These are phyloP conservation scores for Penicillium silybi DNA, from an alignment of 495 filamentous ascomycete genomes.

Conservation along the genomic window DNA sequence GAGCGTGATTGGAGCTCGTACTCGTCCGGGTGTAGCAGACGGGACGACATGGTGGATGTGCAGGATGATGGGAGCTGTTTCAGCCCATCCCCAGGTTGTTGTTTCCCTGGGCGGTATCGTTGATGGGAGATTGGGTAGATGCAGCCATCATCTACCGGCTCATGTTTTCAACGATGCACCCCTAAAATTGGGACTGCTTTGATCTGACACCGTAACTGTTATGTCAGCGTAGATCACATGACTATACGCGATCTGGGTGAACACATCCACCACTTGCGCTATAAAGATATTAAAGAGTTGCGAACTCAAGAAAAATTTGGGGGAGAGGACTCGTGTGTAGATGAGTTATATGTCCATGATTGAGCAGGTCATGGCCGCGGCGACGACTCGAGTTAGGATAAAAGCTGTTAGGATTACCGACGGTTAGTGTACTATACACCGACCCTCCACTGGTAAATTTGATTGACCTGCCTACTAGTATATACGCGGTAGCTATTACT, in stretches of 20 bases:
- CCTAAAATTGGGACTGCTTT: background rate
- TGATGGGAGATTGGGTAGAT: background rate
- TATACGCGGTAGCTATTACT: too few species aligned
- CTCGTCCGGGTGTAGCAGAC: slow-evolving; percentile 42
- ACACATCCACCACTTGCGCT: too few species aligned
- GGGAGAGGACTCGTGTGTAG: too few species aligned
- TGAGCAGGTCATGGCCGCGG: too few species aligned
- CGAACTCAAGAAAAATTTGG: too few species aligned
- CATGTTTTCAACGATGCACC: background rate
- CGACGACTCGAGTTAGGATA: too few species aligned
- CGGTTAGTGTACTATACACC: too few species aligned
- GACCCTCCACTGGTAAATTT: too few species aligned
- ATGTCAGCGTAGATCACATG: background rate
- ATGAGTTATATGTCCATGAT: too few species aligned
- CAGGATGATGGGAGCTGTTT: background rate
- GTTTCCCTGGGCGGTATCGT: background rate
- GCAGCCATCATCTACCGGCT: background rate
- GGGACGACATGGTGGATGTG: slow-evolving; percentile 34
- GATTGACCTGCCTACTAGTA: too few species aligned
- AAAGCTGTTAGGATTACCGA: too few species aligned
- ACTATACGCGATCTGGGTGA: background rate
- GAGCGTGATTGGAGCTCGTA: slow-evolving; percentile 46
- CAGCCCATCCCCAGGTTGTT: background rate
- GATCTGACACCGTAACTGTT: background rate
- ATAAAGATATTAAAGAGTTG: too few species aligned